Evolutionary conservation across 257 asterid species (phyloP).

Genomic region (Leonotis leonurus): DNA sequence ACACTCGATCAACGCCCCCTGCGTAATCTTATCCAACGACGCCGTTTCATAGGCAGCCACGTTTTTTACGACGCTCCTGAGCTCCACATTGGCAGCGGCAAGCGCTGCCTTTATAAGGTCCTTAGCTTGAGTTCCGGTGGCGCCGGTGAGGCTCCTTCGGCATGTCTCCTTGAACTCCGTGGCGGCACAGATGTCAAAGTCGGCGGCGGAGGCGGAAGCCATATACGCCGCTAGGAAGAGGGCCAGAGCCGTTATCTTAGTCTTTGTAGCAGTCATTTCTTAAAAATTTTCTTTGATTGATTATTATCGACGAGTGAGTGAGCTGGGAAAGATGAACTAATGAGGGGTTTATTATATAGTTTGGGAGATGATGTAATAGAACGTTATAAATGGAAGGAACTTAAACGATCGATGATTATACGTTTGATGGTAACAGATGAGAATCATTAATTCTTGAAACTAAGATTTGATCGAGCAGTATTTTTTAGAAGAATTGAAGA

Average conservation of each 20-base stretch:
- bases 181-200: constrained; percentile 36
- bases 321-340: no score
- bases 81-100: constrained; percentile 28
- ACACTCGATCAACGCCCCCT: constrained; percentile 48
- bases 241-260: constrained; percentile 36
- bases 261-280: constrained; percentile 21
- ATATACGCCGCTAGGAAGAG: constrained; percentile 45
- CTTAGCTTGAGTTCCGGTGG: constrained; percentile 31
- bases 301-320: no score
- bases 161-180: constrained; percentile 57
- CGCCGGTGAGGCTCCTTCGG: constrained; percentile 31
- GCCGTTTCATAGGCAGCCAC: constrained; percentile 28
- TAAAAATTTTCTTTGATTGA: neutral
- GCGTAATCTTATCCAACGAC: constrained; percentile 33
- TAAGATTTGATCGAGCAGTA: no score
- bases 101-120: constrained; percentile 44
- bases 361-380: no score
- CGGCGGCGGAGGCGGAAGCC: constrained; percentile 54
- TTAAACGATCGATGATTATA: no score
- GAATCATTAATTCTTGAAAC: no score
- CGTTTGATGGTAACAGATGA: no score
- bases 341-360: no score
- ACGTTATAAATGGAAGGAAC: no score
- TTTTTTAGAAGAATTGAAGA: no score
- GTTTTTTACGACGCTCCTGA: constrained; percentile 28